A percentile compares a stretch with the other conserved stretches of the same genome.
Evolutionary conservation across 1,284 basidiomycete species (phyloP).

Genomic region (Ustilago bromivora): DNA sequence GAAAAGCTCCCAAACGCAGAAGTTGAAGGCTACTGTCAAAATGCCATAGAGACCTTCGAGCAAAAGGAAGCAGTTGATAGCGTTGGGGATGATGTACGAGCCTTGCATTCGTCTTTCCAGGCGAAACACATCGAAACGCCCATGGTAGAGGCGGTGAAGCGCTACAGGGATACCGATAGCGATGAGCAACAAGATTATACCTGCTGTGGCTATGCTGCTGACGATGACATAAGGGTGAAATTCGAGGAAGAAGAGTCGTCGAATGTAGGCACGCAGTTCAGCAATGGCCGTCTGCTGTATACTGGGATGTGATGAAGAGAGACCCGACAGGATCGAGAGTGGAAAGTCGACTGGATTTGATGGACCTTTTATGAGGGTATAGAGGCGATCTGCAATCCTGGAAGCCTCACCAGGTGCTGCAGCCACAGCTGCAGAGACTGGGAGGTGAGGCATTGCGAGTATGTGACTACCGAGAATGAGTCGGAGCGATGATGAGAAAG

Average conservation of each 20-base stretch:
- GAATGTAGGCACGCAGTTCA: slow-evolving; percentile 33
- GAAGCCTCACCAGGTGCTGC: slow-evolving; percentile 3
- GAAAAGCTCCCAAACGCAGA: slow-evolving; percentile 35
- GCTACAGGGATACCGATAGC: slow-evolving; percentile 28
- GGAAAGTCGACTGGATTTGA: slow-evolving; percentile 32
- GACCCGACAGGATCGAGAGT: slow-evolving; percentile 22
- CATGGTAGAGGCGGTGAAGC: slow-evolving; percentile 32
- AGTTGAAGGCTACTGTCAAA: slow-evolving; percentile 50
- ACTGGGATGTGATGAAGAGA: slow-evolving; percentile 18
- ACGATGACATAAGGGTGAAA: slow-evolving; percentile 14
- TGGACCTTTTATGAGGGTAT: slow-evolving; percentile 24
- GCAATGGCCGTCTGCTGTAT: slow-evolving; percentile 28
- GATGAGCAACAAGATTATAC: slow-evolving; percentile 34
- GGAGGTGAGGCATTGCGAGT: slow-evolving; percentile 8
- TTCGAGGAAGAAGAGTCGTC: slow-evolving; percentile 37
- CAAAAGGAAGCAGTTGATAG: slow-evolving; percentile 56
- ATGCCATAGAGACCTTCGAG: slow-evolving; percentile 42
- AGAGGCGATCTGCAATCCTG: background rate
- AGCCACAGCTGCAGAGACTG: background rate
- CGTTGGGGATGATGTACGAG: slow-evolving; percentile 54
- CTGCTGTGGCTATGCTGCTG: slow-evolving; percentile 17
- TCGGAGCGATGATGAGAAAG: background rate
- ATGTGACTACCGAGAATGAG: background rate
- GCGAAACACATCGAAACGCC: slow-evolving; percentile 26
- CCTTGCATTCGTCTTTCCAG: slow-evolving; percentile 46